phyloP scores from a whole-genome alignment of 1,139 yeast species.

The Lodderomyces beijingensis region DNA sequence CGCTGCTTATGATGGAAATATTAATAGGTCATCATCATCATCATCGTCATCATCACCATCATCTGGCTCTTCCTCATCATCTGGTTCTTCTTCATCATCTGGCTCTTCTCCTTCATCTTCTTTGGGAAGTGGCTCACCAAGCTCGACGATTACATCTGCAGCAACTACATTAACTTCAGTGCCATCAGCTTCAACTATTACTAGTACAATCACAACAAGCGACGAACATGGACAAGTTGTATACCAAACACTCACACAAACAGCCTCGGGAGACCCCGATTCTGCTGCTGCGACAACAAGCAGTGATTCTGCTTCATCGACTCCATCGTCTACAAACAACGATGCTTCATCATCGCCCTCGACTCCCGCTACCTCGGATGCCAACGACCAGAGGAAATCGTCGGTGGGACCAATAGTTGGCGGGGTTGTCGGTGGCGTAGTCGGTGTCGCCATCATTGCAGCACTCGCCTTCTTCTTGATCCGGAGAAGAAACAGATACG shows the following conservation, averaged over 20 bases:
- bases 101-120: slow-evolving; percentile 2
- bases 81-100: slow-evolving; percentile 10
- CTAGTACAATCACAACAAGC: slow-evolving; percentile 10
- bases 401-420: slow-evolving; percentile 59
- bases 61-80: slow-evolving; percentile 12
- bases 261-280: slow-evolving; percentile 14
- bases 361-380: slow-evolving; percentile 3
- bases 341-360: slow-evolving; percentile 13
- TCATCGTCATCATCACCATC: slow-evolving; percentile 11
- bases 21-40: slow-evolving; percentile 5
- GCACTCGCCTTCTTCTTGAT: slow-evolving; percentile 45
- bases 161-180: background rate
- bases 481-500: slow-evolving; percentile 39
- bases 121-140: slow-evolving; percentile 8
- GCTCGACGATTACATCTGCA: slow-evolving; percentile 15
- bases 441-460: slow-evolving; percentile 40
- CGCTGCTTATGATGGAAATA: slow-evolving; percentile 1
- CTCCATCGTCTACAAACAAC: slow-evolving; percentile 13
- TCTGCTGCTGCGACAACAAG: slow-evolving; percentile 22
- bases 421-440: slow-evolving; percentile 65
- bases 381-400: slow-evolving; percentile 8
- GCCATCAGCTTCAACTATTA: slow-evolving; percentile 9
- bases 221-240: slow-evolving; percentile 12
- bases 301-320: slow-evolving; percentile 3
- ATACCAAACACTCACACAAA: slow-evolving; percentile 11